Evolutionary conservation across 148 eudicot genomes (phyloP), one percentile per base, ranked within the genome.

Genomic region (Salicornia ramosissima): DNA sequence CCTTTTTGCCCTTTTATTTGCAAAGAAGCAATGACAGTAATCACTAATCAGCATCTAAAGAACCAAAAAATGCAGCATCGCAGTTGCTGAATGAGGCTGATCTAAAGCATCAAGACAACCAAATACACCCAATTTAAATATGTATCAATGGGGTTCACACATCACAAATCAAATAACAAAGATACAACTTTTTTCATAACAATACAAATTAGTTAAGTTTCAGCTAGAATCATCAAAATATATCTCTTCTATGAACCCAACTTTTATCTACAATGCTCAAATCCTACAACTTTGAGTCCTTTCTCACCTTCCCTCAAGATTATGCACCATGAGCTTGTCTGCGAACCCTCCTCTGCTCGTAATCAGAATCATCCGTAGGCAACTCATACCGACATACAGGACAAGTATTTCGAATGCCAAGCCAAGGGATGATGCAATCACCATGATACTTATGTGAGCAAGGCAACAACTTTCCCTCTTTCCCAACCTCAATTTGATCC

Each of bases 341-440:
- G 58, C 74, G 80, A 25, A 16, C 31, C 81, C 80, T 83, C 78
- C 85, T 81, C 39, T 71, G 75, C 80, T 88, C 95, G 64, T 88
- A 86, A 64, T 83, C 88, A 74, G 83, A 78, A 68, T 88, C 87
- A 78, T 88, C 95, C 0, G 95, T 88, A 19, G 87, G 87, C 83
- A 89, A 75, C 66, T 89, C 91, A 63, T 76, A 75, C 5, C 90
- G 84, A 75, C 95, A 89, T 6, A 89, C 86, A 42, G 95, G 95
- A 58, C 95, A 89, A 1, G 95, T 84, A 59, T 89, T 89, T 71
- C 95, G 67, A 39, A 89, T 89, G 21, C 76, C 78, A 49, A 89
- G 76, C 95, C 95, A 89, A 1, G 95, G 95, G 31, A 86, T 28
- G 42, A 89, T 89, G 65, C 95, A 89, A 36, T 85, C 87, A 3